Percentiles rank a stretch among this genome's conserved stretches.
Conservation (phyloP, 2,329 filamentous ascomycete species). For the Colletotrichum camelliae region DNA sequence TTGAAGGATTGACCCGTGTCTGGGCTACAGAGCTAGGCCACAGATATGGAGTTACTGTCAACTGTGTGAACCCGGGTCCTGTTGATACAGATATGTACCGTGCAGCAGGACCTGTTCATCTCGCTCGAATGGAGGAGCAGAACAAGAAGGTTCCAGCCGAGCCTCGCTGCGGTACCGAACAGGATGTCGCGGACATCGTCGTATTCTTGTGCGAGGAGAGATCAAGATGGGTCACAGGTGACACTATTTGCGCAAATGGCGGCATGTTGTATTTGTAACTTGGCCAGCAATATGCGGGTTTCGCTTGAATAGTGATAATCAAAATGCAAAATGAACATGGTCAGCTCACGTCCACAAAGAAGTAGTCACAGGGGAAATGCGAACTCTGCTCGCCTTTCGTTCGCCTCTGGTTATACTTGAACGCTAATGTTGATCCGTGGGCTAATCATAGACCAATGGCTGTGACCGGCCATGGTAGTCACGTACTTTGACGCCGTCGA, state of each 20-base stretch:
- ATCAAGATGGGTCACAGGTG: constrained; percentile 11
- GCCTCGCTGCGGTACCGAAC: not conserved
- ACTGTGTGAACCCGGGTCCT: constrained; percentile 36
- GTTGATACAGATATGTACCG: constrained; percentile 26
- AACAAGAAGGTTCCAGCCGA: constrained; percentile 8
- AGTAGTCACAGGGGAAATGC: not conserved
- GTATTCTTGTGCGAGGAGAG: constrained; percentile 7
- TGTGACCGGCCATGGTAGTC: not conserved
- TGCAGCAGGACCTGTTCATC: not conserved
- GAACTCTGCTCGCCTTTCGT: not conserved
- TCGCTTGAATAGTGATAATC: not conserved
- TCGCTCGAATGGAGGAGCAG: constrained; percentile 4
- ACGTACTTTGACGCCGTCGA: not conserved
- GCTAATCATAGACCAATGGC: not conserved
- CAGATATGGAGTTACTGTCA: constrained; percentile 31
- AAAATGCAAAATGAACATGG: not conserved
- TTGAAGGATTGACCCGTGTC: constrained; percentile 30
- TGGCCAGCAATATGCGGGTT: not conserved
- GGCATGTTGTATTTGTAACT: constrained; percentile 3
- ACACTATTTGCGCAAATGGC: constrained; percentile 10
- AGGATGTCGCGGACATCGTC: constrained; percentile 11
- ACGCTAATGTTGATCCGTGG: not conserved
- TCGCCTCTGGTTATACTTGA: not conserved
- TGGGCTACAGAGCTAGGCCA: constrained; percentile 38
- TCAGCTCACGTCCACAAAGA: not conserved